phyloP scores from a whole-genome alignment of 192 early-diverging fungal species.

The Spinellus fusiger region DNA sequence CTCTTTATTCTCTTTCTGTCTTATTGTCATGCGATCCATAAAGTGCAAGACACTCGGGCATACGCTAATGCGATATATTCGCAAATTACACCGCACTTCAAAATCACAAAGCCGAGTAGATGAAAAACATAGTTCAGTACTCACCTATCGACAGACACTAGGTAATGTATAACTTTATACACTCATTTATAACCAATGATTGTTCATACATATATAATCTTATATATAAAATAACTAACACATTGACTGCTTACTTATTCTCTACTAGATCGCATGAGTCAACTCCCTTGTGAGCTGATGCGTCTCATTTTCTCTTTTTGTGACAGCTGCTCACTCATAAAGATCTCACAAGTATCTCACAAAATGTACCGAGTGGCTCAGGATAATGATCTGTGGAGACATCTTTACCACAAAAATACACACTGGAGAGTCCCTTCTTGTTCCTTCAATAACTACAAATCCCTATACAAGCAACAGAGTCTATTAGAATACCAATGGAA shows the following conservation, averaged over 20 bases:
- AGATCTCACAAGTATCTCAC: not conserved
- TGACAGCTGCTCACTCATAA: constrained; percentile 3
- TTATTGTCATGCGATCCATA: no score
- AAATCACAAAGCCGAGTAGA: no score
- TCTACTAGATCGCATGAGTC: constrained; percentile 9
- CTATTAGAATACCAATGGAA: constrained; percentile 11
- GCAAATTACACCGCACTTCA: no score
- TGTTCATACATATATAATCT: not conserved
- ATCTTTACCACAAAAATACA: not conserved
- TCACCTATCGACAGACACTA: no score
- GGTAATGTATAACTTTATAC: no score
- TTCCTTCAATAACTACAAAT: constrained; percentile 1
- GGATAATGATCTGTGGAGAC: constrained; percentile 18
- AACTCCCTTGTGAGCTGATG: constrained; percentile 13
- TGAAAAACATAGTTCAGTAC: no score
- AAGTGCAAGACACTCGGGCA: no score
- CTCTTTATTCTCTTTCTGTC: no score
- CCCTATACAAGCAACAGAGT: constrained; percentile 1
- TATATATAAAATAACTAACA: not conserved
- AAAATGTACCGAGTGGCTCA: constrained; percentile 7
- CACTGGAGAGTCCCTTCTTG: not conserved
- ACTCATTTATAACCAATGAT: no score
- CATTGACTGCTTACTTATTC: not conserved
- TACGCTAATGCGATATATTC: no score
- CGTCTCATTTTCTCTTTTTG: constrained; percentile 9